Evolutionary conservation across 257 asterid genomes (phyloP).

Genomic region (Nicotiana tabacum): DNA sequence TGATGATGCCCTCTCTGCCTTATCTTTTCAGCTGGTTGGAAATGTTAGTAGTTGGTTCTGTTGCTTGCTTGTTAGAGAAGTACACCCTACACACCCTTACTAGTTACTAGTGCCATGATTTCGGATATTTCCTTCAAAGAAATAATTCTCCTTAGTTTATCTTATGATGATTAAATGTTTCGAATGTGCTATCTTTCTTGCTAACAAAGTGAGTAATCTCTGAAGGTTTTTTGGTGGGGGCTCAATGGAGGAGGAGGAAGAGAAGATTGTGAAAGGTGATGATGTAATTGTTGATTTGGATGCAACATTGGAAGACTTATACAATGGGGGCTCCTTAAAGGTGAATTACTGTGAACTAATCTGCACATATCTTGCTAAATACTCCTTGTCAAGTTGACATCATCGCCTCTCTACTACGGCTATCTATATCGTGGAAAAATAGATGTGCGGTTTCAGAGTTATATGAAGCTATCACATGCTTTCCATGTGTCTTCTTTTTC

Average conservation of each 20-base stretch:
- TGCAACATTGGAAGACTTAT: slow-evolving; percentile 89
- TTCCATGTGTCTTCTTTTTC: background rate
- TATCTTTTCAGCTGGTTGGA: background rate
- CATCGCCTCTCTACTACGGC: background rate
- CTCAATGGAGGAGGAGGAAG: slow-evolving; percentile 91
- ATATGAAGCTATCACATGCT: background rate
- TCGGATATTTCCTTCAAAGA: background rate
- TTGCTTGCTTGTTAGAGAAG: background rate
- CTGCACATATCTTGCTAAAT: background rate
- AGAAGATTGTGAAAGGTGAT: slow-evolving; percentile 82
- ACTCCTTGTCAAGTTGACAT: background rate
- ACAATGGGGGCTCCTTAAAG: slow-evolving; percentile 93
- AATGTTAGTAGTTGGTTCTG: background rate
- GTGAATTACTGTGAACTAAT: slow-evolving; percentile 26
- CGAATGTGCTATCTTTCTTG: background rate
- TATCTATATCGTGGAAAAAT: background rate
- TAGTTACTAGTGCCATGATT: background rate
- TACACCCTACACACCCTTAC: background rate
- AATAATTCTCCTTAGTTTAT: background rate
- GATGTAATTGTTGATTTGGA: slow-evolving; percentile 90
- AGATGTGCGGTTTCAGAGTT: background rate
- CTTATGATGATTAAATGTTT: background rate
- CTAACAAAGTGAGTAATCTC: slow-evolving; percentile 18
- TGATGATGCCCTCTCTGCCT: background rate
- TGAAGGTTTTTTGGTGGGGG: slow-evolving; percentile 92